Percentiles rank a stretch among this genome's conserved stretches.
phyloP scores from a whole-genome alignment of 164 flowering plant genomes.

The Piper longum region DNA sequence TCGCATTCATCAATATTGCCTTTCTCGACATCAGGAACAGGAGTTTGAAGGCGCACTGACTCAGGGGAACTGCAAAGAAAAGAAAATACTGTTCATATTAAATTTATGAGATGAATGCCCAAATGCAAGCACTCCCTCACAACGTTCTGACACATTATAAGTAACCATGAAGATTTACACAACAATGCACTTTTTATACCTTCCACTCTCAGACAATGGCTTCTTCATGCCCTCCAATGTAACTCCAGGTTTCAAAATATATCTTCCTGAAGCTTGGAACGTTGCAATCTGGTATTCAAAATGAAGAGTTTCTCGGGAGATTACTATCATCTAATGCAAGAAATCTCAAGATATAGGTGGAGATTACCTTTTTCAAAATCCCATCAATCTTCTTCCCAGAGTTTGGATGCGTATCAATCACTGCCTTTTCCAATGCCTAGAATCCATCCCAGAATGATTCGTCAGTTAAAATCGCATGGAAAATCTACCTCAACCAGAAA shows the following conservation, averaged over 20 bases:
- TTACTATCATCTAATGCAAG: not conserved
- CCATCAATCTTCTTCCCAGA: slow-evolving; percentile 52
- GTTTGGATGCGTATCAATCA: slow-evolving; percentile 56
- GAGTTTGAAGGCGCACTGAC: slow-evolving; percentile 21
- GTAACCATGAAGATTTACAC: not conserved
- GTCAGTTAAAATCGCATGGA: not conserved
- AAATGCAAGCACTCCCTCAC: not conserved
- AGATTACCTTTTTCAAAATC: slow-evolving; percentile 54
- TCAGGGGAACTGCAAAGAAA: slow-evolving; percentile 50
- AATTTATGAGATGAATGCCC: not conserved
- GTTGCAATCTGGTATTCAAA: slow-evolving; percentile 65
- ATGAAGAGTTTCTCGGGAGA: slow-evolving; percentile 9
- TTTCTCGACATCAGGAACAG: slow-evolving; percentile 27
- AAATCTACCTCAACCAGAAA: not conserved
- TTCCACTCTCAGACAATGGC: slow-evolving; percentile 48
- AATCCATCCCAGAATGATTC: slow-evolving; percentile 4
- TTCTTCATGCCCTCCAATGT: slow-evolving; percentile 54
- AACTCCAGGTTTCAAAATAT: slow-evolving; percentile 50
- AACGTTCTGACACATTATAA: not conserved
- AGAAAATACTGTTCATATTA: not conserved
- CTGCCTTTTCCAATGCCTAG: slow-evolving; percentile 73
- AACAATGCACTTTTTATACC: slow-evolving; percentile 24
- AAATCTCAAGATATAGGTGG: slow-evolving; percentile 6
- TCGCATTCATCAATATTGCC: slow-evolving; percentile 15
- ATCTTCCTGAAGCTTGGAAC: slow-evolving; percentile 73